Base-by-base conservation (phyloP, 306 rosid species). In the Citrullus mucosospermus region DNA sequence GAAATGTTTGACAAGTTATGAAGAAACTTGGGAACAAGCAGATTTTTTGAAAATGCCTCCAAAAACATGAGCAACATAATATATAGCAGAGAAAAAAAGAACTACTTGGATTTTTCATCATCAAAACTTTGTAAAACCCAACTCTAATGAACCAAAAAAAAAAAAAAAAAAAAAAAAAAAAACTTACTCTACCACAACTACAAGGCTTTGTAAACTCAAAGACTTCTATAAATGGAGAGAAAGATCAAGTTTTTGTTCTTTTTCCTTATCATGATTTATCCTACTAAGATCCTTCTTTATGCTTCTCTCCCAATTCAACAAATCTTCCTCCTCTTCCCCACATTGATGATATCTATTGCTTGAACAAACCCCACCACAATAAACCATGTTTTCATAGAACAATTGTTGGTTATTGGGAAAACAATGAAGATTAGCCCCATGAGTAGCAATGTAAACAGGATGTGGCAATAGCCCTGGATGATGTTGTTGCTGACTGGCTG, bases 181-280 rank as follows among this genome's bases (percentile, higher is more conserved):
- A 16, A 41, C 56, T 60, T 13, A 16, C 11, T 32, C 39, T 16
- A 68, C 78, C 76, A 51, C 78, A 11, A 59, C 61, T 36, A 60
- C 6, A 70, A 6, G n/a, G 3, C 58, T 46, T 44, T 36, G 9
- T 3, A 71, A 25, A 6, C 56, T 70, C 5, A 70, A 25, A 16
- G 0, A 12, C 13, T 55, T 80, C 88, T 91, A 91, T 80, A 93
- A 82, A 83, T 84, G 95, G 62, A 91, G 97, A 81, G 96, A 91
- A 78, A 93, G 88, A 80, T 93, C 96, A 85, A 93, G 93, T 46
- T 83, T 88, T 59, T 86, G 86, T 51, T 88, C 89, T 28, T 71
- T 82, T 32, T 82, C 86, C 82, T 83, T 80, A 20, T 75, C 80
- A 81, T 65, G 41, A 32, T 78, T 41, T 61, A 58, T 82, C 80